A percentile compares a stretch with the other conserved stretches of the same genome.
phyloP scores from a whole-genome alignment of 164 flowering plant genomes.

The Vitis riparia region DNA sequence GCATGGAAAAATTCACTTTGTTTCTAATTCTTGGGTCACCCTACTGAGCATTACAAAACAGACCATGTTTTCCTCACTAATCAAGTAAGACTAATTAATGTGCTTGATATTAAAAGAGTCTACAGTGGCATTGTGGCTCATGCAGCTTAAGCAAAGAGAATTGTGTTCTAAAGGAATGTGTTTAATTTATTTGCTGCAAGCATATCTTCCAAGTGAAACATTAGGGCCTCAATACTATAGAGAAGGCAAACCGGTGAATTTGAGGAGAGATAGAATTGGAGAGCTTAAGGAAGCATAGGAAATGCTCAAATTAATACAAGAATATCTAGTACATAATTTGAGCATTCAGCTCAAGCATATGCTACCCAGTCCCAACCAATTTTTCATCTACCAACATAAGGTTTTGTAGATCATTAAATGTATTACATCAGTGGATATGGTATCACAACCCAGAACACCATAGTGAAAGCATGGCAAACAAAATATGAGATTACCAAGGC shows the following conservation, averaged over 20 bases:
- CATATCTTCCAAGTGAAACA: conserved; percentile 69
- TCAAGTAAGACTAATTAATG: conserved; percentile 33
- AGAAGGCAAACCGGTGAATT: conserved; percentile 50
- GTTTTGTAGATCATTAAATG: too few relatives aligned
- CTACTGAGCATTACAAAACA: conserved; percentile 33
- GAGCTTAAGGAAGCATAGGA: conserved; percentile 44
- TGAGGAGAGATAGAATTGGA: conserved; percentile 75
- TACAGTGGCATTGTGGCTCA: too few relatives aligned
- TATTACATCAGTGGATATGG: too few relatives aligned
- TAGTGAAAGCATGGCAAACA: too few relatives aligned
- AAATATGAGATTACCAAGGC: too few relatives aligned
- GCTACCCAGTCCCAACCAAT: too few relatives aligned
- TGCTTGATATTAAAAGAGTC: background rate
- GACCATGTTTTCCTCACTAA: conserved; percentile 60
- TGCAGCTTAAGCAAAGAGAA: too few relatives aligned
- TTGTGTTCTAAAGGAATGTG: background rate
- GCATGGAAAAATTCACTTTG: conserved; percentile 47
- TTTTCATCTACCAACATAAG: too few relatives aligned
- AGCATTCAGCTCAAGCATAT: too few relatives aligned
- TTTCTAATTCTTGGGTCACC: conserved; percentile 72
- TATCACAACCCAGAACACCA: too few relatives aligned
- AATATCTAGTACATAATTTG: too few relatives aligned
- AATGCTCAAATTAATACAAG: too few relatives aligned
- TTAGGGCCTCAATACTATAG: conserved; percentile 57
- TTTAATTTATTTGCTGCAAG: conserved; percentile 28